phyloP scores from a whole-genome alignment of 208 protist genomes.

The Zelonia costaricensis region DNA sequence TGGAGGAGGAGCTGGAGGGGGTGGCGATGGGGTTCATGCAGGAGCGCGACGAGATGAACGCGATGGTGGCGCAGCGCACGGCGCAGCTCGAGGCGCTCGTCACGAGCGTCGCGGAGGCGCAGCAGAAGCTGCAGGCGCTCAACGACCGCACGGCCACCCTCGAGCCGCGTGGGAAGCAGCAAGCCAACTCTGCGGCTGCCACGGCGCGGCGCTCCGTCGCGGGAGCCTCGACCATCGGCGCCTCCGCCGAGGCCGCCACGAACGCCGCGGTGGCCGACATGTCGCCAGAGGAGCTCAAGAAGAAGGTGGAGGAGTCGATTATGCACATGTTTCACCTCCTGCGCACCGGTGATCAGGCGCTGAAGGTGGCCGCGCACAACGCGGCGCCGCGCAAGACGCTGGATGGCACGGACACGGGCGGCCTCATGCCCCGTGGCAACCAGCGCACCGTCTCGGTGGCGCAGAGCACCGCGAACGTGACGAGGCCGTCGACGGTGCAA shows the following conservation, averaged over 20 bases:
- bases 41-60: conserved; percentile 86
- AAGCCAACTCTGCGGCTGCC: not conserved
- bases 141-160: conserved; percentile 60
- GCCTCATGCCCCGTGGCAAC: not conserved
- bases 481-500: not conserved
- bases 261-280: conserved; percentile 19
- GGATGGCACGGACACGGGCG: not conserved
- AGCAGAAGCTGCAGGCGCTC: conserved; percentile 73
- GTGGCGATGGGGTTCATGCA: conserved; percentile 82
- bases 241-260: not conserved
- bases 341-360: conserved; percentile 42
- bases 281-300: conserved; percentile 71
- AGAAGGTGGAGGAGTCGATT: conserved; percentile 63
- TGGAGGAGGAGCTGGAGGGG: conserved; percentile 94
- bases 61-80: conserved; percentile 81
- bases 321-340: conserved; percentile 66
- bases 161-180: conserved; percentile 27
- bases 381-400: not conserved
- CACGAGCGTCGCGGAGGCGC: conserved; percentile 72
- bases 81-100: conserved; percentile 85
- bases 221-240: not conserved
- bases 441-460: not conserved
- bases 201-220: not conserved
- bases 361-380: conserved; percentile 30
- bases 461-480: not conserved